phyloP scores from a whole-genome alignment of 192 early-diverging fungal species.

The Kappamyces sp. region DNA sequence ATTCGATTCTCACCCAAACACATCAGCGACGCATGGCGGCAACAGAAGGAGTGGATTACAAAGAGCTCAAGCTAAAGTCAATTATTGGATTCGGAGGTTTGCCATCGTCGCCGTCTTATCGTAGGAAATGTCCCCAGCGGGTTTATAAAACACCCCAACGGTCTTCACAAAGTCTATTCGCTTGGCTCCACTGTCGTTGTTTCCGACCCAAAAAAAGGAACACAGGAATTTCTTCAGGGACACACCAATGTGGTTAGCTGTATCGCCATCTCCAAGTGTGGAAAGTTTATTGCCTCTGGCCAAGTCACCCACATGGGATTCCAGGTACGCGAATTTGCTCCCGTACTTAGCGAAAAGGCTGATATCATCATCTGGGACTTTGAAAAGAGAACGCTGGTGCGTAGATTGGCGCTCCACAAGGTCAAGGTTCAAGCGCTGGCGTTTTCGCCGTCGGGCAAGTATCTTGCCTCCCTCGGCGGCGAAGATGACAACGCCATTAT shows the following conservation, averaged over 20 bases:
- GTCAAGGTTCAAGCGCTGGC: slow-evolving; percentile 55
- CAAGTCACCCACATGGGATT: slow-evolving; percentile 64
- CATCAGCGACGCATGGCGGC: neutral
- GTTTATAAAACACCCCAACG: slow-evolving; percentile 47
- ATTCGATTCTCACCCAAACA: no score
- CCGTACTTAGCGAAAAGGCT: slow-evolving; percentile 24
- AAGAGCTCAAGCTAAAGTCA: slow-evolving; percentile 32
- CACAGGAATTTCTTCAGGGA: slow-evolving; percentile 53
- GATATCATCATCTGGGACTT: slow-evolving; percentile 63
- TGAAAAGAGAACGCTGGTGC: slow-evolving; percentile 29
- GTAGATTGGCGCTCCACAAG: slow-evolving; percentile 47
- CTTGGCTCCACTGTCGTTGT: slow-evolving; percentile 53
- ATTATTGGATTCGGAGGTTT: slow-evolving; percentile 51
- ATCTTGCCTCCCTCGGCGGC: slow-evolving; percentile 49
- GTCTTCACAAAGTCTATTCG: slow-evolving; percentile 49
- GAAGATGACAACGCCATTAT: slow-evolving; percentile 55
- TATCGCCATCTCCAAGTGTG: slow-evolving; percentile 39
- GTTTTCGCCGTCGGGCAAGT: slow-evolving; percentile 45
- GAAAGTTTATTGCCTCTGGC: slow-evolving; percentile 45
- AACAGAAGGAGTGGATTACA: slow-evolving; percentile 25
- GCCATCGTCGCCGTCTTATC: neutral
- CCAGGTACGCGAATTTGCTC: slow-evolving; percentile 31
- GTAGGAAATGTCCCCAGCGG: slow-evolving; percentile 43
- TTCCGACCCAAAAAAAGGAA: slow-evolving; percentile 26
- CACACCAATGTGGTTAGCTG: slow-evolving; percentile 54